Base-by-base conservation (phyloP, 2,329 filamentous ascomycete genomes). In the Gnomoniopsis sp. region DNA sequence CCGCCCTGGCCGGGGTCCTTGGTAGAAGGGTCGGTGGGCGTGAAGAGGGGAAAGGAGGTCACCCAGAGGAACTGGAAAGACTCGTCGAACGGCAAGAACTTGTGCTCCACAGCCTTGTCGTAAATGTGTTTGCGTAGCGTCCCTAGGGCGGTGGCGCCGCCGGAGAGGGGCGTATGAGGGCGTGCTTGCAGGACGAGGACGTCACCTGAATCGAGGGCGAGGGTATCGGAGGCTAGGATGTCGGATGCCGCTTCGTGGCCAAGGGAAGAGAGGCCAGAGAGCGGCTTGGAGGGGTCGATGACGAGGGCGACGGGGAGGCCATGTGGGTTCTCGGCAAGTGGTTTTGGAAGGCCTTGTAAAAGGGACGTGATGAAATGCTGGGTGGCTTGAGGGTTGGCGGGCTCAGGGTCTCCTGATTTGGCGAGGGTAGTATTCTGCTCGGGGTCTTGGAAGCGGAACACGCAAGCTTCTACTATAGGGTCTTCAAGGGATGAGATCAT, bases 1-100 rank as follows among this genome's bases (percentile, higher is more conserved):
- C 92, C 92, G 55, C 90, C 91, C 74, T 98, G 93, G 2, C 91
- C 91, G 0, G 90, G 89, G 49, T 89, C 76, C 2, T 49, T 38
- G 23, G 53, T 10, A 34, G 46, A 33, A 14, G 82, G 78, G 53
- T 81, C 76, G 54, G 82, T 82, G 0, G 88, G 90, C 1, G 91
- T 92, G 76, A 99, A 99, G 67, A 99, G 85, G 14, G 95, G 95
- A 70, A 99, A 99, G 60, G 93, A 86, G 1, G 83, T 88, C 14
- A 99, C 83, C 95, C 95, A 99, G 57, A 89, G 81, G 72, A 93
- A 93, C 60, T 79, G 79, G 75, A 84, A 92, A 58, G 69, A 79
- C 67, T 60, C 64, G 36, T 77, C 74, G 1, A 68, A 72, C 3
- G 73, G 65, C 41, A 91, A 76, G 34, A 89, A 76, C 0, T 78